Base-by-base conservation (phyloP, 345 rosid species). In the Arabidopsis suecica region DNA sequence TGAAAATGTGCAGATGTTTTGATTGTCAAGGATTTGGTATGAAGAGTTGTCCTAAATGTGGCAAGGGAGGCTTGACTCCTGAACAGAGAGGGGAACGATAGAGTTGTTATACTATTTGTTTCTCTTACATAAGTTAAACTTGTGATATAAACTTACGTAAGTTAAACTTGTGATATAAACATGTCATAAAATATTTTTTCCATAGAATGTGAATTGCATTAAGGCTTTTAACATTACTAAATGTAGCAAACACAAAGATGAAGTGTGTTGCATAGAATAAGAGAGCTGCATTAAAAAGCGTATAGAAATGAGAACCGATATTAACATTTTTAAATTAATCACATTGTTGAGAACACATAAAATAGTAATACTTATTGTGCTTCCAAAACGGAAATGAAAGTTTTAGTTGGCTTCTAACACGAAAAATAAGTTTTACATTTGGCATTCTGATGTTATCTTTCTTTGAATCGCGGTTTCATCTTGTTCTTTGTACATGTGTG, bases 21-120 rank as follows among this genome's bases (percentile, higher is more conserved):
- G 93, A 88, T 38, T 89, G 96, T 68, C 97, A 89, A 83, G 97
- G 95, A 49, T 91, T 91, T 16, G 97, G 95, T 50, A 41, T 89
- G 64, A 86, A 80, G 77, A 79, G 93, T 33, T 91, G 97, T 55
- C 97, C 95, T 3, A 72, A 34, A 23, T 91, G 93, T 74, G 90
- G 97, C 23, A 55, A 83, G 59, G 95, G 89, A 82, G 97, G 97
- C 44, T 73, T 89, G 22, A 87, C 91, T 1, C 93, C 93, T 10
- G 91, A 89, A 65, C 93, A 89, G 65, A 87, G 93, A 82, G 91
- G 91, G 32, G 93, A 87, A 74, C 79, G 91, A 80, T 87, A 80
- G 16, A 50, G 32, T 9, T 56, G 36, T 54, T 56, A 45, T 54
- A 44, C 38, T 63, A 10, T 44, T 30, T 50, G 40, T 51, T 28